Conservation (phyloP, 176 grass and related monocot species). For the Ensete glaucum region DNA sequence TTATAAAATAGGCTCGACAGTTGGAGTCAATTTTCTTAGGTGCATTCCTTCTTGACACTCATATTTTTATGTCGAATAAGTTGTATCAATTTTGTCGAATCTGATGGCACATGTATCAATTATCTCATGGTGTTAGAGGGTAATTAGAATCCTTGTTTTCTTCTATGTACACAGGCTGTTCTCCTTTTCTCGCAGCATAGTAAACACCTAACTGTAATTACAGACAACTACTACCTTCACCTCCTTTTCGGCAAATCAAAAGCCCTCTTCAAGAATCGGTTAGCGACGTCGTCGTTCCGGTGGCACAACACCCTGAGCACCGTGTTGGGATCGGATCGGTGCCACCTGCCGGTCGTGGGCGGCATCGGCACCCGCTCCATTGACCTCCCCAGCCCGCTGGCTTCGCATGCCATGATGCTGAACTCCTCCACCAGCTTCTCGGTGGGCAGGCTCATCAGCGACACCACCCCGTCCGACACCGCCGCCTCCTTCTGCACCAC, state of each 20-base stretch:
- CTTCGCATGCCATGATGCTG: conserved; percentile 38
- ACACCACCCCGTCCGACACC: conserved; percentile 40
- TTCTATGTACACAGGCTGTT: neutral
- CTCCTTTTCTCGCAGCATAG: neutral
- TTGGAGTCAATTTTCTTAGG: no score
- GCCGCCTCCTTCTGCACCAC: conserved; percentile 47
- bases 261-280: conserved; percentile 70
- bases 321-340: conserved; percentile 57
- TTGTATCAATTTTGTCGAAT: no score
- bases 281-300: conserved; percentile 66
- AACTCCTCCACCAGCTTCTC: conserved; percentile 63
- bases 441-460: conserved; percentile 51
- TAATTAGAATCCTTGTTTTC: neutral
- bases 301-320: conserved; percentile 77
- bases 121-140: no score
- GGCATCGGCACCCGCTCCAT: conserved; percentile 40
- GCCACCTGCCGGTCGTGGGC: conserved; percentile 57
- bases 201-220: neutral
- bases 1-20: no score
- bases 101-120: no score
- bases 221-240: conserved; percentile 1
- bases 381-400: conserved; percentile 27
- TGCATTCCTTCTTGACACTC: no score
- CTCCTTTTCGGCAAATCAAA: conserved; percentile 73
- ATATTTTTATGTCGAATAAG: no score